These are phyloP conservation scores for Alternaria sp. DNA, from an alignment of 2,329 filamentous ascomycete species.

Conservation along the genomic window DNA sequence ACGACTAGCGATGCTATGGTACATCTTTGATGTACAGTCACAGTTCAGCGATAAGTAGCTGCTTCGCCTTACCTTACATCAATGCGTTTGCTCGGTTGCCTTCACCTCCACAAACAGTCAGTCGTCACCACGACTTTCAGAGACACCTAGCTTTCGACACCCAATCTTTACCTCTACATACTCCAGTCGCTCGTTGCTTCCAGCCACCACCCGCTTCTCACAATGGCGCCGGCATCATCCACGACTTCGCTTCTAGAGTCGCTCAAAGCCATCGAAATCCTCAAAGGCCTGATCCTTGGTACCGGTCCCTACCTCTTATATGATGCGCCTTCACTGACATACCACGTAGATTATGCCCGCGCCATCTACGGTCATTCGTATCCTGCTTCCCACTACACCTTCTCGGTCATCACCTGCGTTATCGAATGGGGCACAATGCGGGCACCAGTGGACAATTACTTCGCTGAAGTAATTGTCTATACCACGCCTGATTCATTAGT, in stretches of 20 bases:
- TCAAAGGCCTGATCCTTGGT: neutral
- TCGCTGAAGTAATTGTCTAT: neutral
- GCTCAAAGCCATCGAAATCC: neutral
- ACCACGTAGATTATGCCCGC: neutral
- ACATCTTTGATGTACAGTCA: too few relatives aligned
- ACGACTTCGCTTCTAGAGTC: neutral
- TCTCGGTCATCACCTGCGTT: neutral
- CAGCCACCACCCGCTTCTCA: neutral
- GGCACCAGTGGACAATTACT: too few relatives aligned
- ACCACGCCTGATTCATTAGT: neutral
- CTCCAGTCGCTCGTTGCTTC: neutral
- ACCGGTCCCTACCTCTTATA: accelerated
- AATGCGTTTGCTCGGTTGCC: neutral
- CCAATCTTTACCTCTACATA: neutral
- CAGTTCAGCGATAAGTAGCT: too few relatives aligned
- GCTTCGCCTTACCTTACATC: too few relatives aligned
- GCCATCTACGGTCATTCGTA: neutral
- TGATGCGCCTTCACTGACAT: neutral
- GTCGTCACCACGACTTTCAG: neutral
- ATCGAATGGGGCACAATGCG: too few relatives aligned
- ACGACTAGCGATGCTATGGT: too few relatives aligned
- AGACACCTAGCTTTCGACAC: neutral
- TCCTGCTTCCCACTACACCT: neutral
- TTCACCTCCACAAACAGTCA: neutral
- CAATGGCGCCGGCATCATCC: neutral